Evolutionary conservation across 2,329 filamentous ascomycete species (phyloP).

Genomic region (Emergomyces orientalis): DNA sequence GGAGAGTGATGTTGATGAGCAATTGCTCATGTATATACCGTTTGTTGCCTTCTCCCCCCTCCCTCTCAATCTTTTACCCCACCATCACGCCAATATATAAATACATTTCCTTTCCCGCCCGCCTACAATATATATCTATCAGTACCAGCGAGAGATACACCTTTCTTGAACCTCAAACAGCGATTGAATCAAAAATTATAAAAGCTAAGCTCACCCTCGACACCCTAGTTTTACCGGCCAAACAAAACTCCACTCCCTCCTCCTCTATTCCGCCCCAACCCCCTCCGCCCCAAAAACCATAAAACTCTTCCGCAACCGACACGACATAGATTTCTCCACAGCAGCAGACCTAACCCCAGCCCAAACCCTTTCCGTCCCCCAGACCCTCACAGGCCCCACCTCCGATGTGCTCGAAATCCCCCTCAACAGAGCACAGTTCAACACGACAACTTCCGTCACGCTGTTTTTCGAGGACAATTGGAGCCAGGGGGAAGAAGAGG

Average conservation of each 20-base stretch:
- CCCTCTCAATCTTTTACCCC: constrained; percentile 3
- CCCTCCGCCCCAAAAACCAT: constrained; percentile 68
- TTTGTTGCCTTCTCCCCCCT: constrained; percentile 39
- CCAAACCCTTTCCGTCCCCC: constrained; percentile 68
- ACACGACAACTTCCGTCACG: constrained; percentile 68
- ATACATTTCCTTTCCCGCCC: background rate
- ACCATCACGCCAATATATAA: background rate
- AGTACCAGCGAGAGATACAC: background rate
- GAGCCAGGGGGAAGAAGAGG: constrained; percentile 66
- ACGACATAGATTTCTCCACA: constrained; percentile 73
- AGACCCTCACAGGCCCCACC: constrained; percentile 46
- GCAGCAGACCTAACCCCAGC: constrained; percentile 61
- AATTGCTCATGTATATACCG: constrained; percentile 88
- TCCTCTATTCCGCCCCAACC: constrained; percentile 68
- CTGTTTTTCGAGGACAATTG: constrained; percentile 94
- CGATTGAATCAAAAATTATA: background rate
- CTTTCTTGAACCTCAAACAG: background rate
- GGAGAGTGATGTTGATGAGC: constrained; percentile 79
- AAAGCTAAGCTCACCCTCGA: background rate
- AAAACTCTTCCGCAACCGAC: constrained; percentile 78
- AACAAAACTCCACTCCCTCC: constrained; percentile 81
- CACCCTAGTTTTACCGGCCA: constrained; percentile 72
- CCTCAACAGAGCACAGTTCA: constrained; percentile 81
- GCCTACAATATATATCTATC: background rate
- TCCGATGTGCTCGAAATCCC: constrained; percentile 74